These are phyloP conservation scores for Lactifluus piperatus DNA, from an alignment of 768 basidiomycete species.

Conservation along the genomic window DNA sequence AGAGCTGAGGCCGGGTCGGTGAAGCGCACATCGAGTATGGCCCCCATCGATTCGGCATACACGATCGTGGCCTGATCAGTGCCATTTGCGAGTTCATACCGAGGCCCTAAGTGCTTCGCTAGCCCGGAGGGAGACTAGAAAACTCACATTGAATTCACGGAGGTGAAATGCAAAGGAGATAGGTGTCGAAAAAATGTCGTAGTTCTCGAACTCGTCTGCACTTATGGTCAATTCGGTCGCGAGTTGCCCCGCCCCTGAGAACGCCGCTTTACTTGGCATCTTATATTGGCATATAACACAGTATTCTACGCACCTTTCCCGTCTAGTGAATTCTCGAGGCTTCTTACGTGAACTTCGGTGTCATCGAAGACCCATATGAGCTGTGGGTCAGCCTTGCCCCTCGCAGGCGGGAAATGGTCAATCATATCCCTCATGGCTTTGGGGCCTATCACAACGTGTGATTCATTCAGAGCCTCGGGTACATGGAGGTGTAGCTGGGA, in stretches of 20 bases:
- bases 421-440: conserved; percentile 66
- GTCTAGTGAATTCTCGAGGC: conserved; percentile 56
- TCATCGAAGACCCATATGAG: conserved; percentile 75
- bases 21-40: conserved; percentile 63
- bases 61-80: conserved; percentile 60
- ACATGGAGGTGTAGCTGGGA: conserved; percentile 57
- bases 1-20: conserved; percentile 66
- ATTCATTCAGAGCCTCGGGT: conserved; percentile 50
- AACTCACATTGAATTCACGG: conserved; percentile 68
- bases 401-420: conserved; percentile 68
- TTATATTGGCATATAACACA: not conserved
- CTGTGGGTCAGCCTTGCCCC: conserved; percentile 67
- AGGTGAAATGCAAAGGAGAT: conserved; percentile 71
- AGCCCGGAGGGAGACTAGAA: conserved; percentile 5
- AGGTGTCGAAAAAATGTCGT: conserved; percentile 55
- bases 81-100: not conserved
- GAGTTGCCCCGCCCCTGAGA: conserved; percentile 49
- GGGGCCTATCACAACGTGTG: conserved; percentile 63
- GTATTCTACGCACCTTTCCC: conserved; percentile 44
- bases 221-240: conserved; percentile 71
- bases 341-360: conserved; percentile 59
- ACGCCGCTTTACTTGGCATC: not conserved
- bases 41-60: conserved; percentile 63
- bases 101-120: not conserved
- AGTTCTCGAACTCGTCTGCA: conserved; percentile 73